A percentile compares a stretch with the other conserved stretches of the same genome.
Evolutionary conservation across 2,329 filamentous ascomycete genomes (phyloP).

Genomic region (Trichophyton simii): DNA sequence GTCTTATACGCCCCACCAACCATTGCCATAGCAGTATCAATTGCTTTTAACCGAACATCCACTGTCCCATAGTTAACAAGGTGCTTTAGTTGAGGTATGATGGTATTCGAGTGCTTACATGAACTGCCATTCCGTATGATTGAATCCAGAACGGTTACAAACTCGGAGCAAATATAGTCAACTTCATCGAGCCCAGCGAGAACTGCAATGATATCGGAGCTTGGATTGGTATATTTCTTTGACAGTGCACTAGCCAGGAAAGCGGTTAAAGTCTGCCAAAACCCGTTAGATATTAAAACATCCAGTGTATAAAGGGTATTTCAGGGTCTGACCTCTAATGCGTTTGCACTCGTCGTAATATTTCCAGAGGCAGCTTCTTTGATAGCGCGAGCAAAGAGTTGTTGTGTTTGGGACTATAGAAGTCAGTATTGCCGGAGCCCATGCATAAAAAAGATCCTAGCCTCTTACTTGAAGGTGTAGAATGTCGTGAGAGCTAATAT

Average conservation of each 20-base stretch:
- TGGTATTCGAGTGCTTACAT: slow-evolving; percentile 39
- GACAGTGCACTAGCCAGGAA: slow-evolving; percentile 71
- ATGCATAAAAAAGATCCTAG: not conserved
- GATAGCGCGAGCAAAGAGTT: slow-evolving; percentile 65
- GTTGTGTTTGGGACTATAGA: slow-evolving; percentile 52
- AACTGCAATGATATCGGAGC: slow-evolving; percentile 83
- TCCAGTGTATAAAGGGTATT: slow-evolving; percentile 19
- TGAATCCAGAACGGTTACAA: slow-evolving; percentile 69
- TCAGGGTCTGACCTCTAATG: slow-evolving; percentile 57
- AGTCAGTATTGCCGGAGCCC: not conserved
- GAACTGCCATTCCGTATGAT: slow-evolving; percentile 64
- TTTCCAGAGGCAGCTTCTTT: slow-evolving; percentile 50
- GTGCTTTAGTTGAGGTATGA: not conserved
- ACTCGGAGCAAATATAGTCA: slow-evolving; percentile 75
- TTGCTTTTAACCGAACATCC: slow-evolving; percentile 63
- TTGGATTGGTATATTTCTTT: slow-evolving; percentile 90
- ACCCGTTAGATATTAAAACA: not conserved
- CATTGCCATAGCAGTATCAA: slow-evolving; percentile 68
- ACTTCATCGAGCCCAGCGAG: slow-evolving; percentile 81
- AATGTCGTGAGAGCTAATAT: slow-evolving; percentile 61
- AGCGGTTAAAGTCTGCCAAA: slow-evolving; percentile 64
- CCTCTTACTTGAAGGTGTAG: slow-evolving; percentile 54
- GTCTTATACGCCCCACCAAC: slow-evolving; percentile 94
- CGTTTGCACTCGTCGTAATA: slow-evolving; percentile 57
- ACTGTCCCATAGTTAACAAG: slow-evolving; percentile 35